Percentiles rank a stretch among this genome's conserved stretches.
Conservation (phyloP, 305 asterid species). For the Euphrasia arctica region DNA sequence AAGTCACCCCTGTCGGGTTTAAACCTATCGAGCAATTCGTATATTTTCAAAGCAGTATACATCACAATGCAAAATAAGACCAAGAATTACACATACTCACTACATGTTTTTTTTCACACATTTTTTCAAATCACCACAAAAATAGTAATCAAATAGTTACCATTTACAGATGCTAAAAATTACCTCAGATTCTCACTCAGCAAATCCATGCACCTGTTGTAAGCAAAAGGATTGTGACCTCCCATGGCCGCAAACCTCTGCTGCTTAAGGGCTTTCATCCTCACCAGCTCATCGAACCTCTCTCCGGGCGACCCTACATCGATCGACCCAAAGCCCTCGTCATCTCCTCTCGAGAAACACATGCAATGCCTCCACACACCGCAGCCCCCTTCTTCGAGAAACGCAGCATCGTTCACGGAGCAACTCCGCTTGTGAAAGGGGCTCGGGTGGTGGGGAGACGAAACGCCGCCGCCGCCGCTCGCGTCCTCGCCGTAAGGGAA, state of each 20-base stretch:
- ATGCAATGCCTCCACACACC: slow-evolving; percentile 89
- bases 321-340: slow-evolving; percentile 35
- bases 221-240: slow-evolving; percentile 52
- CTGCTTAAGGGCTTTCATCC: slow-evolving; percentile 66
- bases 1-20: slow-evolving; percentile 50
- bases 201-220: slow-evolving; percentile 54
- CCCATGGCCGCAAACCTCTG: slow-evolving; percentile 76
- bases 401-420: slow-evolving; percentile 72
- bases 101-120: not conserved
- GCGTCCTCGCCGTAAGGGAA: slow-evolving; percentile 63
- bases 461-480: slow-evolving; percentile 23
- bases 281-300: slow-evolving; percentile 63
- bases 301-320: slow-evolving; percentile 45
- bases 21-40: slow-evolving; percentile 34
- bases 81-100: slow-evolving; percentile 5
- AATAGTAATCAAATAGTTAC: not conserved
- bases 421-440: slow-evolving; percentile 71
- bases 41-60: no score
- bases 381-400: slow-evolving; percentile 43
- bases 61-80: not conserved
- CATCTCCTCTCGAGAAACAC: slow-evolving; percentile 73
- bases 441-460: slow-evolving; percentile 24
- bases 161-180: not conserved
- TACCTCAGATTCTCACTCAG: slow-evolving; percentile 67
- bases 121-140: no score